These are phyloP conservation scores for Piloderma croceum DNA, from an alignment of 768 basidiomycete species.

Conservation along the genomic window DNA sequence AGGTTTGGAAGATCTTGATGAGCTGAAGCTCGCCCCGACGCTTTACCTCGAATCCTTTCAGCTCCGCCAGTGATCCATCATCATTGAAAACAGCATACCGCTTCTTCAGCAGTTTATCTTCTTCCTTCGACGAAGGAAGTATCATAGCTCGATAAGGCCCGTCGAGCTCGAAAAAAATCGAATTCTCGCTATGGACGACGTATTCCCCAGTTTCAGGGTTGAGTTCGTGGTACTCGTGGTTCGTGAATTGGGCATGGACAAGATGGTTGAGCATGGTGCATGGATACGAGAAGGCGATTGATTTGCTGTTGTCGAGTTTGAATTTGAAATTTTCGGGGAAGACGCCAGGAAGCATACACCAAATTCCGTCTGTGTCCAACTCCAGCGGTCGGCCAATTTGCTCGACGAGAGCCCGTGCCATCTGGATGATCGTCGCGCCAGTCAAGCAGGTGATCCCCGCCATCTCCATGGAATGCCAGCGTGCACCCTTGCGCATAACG, in stretches of 20 bases:
- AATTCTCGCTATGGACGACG: slow-evolving; percentile 87
- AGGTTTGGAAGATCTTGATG: slow-evolving; percentile 99
- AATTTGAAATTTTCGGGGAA: slow-evolving; percentile 99
- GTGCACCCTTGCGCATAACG: slow-evolving; percentile 98
- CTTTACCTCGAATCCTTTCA: slow-evolving; percentile 99
- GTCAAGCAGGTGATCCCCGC: slow-evolving; percentile 98
- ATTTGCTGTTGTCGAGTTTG: slow-evolving; percentile 81
- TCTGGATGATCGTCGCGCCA: slow-evolving; percentile 96
- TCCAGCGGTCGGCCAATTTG: slow-evolving; percentile 97
- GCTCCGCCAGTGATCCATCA: slow-evolving; percentile 93
- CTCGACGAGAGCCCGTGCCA: slow-evolving; percentile 95
- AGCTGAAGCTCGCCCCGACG: slow-evolving; percentile 95
- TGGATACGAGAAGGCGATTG: slow-evolving; percentile 88
- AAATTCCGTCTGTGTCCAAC: slow-evolving; percentile 97
- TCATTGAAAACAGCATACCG: slow-evolving; percentile 99
- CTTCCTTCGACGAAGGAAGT: slow-evolving; percentile 96
- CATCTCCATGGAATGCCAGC: slow-evolving; percentile 99
- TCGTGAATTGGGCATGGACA: slow-evolving; percentile 92
- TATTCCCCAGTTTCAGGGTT: slow-evolving; percentile 83
- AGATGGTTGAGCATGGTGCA: slow-evolving; percentile 99
- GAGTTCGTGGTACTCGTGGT: slow-evolving; percentile 94
- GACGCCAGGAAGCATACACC: slow-evolving; percentile 98
- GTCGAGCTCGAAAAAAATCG: slow-evolving; percentile 98
- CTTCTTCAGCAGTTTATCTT: slow-evolving; percentile 97
- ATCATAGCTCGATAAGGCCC: slow-evolving; percentile 99